Evolutionary conservation across 139 green algal species (phyloP).

Genomic region (Chlamydomonas eustigma): DNA sequence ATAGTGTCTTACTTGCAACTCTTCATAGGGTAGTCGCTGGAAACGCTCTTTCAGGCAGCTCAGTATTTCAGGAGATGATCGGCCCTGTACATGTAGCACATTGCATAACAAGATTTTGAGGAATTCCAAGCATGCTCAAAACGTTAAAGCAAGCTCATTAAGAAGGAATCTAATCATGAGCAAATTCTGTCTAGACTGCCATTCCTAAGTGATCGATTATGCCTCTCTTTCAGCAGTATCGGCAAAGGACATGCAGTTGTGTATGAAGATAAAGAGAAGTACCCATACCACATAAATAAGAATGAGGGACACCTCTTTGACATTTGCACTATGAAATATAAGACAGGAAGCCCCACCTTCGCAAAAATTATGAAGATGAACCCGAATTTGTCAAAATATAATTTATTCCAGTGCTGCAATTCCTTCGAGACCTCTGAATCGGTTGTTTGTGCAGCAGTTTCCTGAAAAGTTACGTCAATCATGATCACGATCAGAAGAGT

Average conservation of each 20-base stretch:
- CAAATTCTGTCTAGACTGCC: no score
- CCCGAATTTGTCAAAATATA: conserved; percentile 83
- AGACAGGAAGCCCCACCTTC: conserved; percentile 14
- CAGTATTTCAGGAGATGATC: conserved; percentile 62
- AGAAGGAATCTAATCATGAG: no score
- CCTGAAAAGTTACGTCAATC: background rate
- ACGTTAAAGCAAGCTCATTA: no score
- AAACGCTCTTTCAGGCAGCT: conserved; percentile 40
- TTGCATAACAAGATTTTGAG: no score
- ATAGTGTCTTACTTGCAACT: conserved; percentile 1
- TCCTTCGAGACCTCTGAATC: conserved; percentile 25
- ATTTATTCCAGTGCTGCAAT: conserved; percentile 52
- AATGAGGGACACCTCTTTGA: no score
- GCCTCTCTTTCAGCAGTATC: no score
- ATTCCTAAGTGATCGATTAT: background rate
- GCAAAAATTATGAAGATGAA: conserved; percentile 95
- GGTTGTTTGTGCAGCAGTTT: conserved; percentile 12
- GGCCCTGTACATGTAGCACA: conserved; percentile 38
- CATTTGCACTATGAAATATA: no score
- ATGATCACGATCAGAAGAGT: background rate
- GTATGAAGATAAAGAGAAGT: no score
- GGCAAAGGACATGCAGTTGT: no score
- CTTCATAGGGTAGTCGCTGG: conserved; percentile 37
- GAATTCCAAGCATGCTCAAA: no score
- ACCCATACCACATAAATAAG: no score